Evolutionary conservation across 768 basidiomycete genomes (phyloP).

Genomic region (Chalciporus pseudorubinellus): DNA sequence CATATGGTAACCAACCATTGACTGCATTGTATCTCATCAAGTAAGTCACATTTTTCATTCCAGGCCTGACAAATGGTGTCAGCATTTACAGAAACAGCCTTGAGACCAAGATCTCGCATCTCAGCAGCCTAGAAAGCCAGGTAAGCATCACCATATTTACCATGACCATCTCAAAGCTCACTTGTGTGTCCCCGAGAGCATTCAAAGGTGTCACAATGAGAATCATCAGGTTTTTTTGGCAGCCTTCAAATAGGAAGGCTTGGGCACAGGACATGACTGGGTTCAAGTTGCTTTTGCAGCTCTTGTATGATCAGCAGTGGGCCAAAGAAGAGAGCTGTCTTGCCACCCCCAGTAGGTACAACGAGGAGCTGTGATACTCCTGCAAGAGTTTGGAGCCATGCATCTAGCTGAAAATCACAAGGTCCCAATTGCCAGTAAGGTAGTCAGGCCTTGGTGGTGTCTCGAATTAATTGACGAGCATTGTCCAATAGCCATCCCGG

Average conservation of each 20-base stretch:
- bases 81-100: slow-evolving; percentile 21
- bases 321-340: not conserved
- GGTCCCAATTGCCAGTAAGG: not conserved
- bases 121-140: not conserved
- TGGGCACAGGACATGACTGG: not conserved
- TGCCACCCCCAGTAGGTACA: not conserved
- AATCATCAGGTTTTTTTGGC: not conserved
- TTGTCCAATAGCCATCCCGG: not conserved
- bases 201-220: slow-evolving; percentile 1
- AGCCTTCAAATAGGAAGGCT: not conserved
- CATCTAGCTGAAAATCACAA: not conserved
- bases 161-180: not conserved
- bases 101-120: slow-evolving; percentile 14
- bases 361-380: not conserved
- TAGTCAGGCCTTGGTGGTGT: not conserved
- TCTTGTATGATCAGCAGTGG: not conserved
- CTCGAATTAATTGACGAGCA: not conserved
- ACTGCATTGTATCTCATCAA: not conserved
- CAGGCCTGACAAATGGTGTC: slow-evolving; percentile 11
- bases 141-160: not conserved
- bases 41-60: not conserved
- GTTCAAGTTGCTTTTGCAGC: not conserved
- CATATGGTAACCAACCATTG: not conserved
- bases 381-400: not conserved
- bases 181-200: not conserved